Evolutionary conservation across 1,139 yeast genomes (phyloP), one percentile per base, ranked within the genome.

Genomic region (Candida freyschussii): DNA sequence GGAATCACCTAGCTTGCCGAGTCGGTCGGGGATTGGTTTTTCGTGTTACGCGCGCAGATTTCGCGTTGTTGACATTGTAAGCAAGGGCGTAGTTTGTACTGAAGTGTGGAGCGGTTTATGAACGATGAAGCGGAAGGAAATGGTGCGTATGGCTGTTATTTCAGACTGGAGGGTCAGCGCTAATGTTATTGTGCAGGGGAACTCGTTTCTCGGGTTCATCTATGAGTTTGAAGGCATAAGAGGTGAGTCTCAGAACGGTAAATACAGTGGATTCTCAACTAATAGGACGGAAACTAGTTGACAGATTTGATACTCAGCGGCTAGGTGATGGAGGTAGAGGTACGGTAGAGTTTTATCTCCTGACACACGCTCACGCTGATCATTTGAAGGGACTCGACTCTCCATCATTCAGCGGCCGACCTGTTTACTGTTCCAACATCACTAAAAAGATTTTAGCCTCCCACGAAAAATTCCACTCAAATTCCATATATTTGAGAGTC

Each of bases 361-460:
- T 78, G 10, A 66, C 81, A 2, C 84, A 78, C 47, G 60, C 64
- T 33, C 84, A 78, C 47, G 50, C 67, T 3, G 85, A 78, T 44
- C 84, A 77, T 50, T 50, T 75, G 26, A 53, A 45, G 1, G 84
- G 84, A 0, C 53, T 78, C 17, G 60, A 61, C 3, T 55, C 60
- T 24, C 51, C 48, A 24, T 45, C 57, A 5, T 72, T 70, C 44
- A 42, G 56, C 13, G 67, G 69, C 2, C 59, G 62, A 2, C 36
- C 38, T 6, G 65, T 76, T 4, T 73, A 72, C 47, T 75, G 82
- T 51, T 63, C 76, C 3, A 45, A 52, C 11, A 57, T 65, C 5
- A 77, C 84, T 0, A 64, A 62, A 40, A 50, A 47, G 23, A 39
- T 72, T 19, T 34, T 65, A 30, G 39, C 44, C 18, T 28, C 52